Conservation (phyloP, 2,329 filamentous ascomycete genomes). For the Peltaster fructicola region DNA sequence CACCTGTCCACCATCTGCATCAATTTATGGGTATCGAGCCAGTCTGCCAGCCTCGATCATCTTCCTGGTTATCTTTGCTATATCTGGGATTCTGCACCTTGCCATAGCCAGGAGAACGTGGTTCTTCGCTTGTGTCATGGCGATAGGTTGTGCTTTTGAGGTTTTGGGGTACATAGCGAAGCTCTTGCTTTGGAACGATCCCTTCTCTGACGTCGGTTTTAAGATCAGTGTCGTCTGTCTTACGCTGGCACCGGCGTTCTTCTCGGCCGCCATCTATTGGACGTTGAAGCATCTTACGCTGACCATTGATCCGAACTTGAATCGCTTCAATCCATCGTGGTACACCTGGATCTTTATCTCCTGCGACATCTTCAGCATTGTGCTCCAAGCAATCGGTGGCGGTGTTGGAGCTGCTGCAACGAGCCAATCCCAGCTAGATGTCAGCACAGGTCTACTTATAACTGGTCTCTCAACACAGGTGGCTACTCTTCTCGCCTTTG, state of each 20-base stretch:
- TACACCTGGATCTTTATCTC: constrained; percentile 38
- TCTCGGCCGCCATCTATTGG: constrained; percentile 29
- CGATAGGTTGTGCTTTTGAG: constrained; percentile 26
- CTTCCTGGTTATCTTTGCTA: constrained; percentile 21
- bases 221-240: constrained; percentile 27
- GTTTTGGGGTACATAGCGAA: constrained; percentile 26
- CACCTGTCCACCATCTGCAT: constrained; percentile 11
- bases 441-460: constrained; percentile 35
- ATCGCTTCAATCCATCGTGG: constrained; percentile 11
- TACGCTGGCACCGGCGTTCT: constrained; percentile 27
- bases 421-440: constrained; percentile 23
- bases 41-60: constrained; percentile 21
- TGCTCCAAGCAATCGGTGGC: constrained; percentile 40
- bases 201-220: constrained; percentile 25
- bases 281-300: constrained; percentile 25
- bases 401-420: constrained; percentile 36
- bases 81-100: constrained; percentile 16
- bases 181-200: constrained; percentile 24
- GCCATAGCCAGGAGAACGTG: constrained; percentile 18
- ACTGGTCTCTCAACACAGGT: constrained; percentile 40
- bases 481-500: constrained; percentile 29
- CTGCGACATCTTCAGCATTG: constrained; percentile 36
- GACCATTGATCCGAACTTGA: constrained; percentile 17
- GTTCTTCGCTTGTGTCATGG: constrained; percentile 25
- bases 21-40: constrained; percentile 20